phyloP scores from a whole-genome alignment of 441 rosid species.

The Adansonia madagascariensis region DNA sequence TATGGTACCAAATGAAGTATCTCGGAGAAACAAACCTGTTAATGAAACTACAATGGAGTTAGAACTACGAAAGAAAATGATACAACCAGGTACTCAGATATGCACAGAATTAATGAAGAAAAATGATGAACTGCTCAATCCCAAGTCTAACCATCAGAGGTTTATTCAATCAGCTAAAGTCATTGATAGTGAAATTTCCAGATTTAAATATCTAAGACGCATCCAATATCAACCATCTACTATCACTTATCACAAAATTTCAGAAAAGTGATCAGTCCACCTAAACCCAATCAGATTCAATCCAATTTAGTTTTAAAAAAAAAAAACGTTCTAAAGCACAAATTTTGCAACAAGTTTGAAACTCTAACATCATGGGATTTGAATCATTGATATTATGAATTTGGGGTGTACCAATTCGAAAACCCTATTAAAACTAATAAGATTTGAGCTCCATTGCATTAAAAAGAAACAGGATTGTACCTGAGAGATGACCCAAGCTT shows the following conservation, averaged over 20 bases:
- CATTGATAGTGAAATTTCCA: neutral
- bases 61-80: conserved; percentile 3
- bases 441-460: neutral
- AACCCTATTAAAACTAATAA: neutral
- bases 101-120: neutral
- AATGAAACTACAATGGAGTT: neutral
- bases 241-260: neutral
- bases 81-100: neutral
- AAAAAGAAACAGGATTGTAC: conserved; percentile 29
- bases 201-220: neutral
- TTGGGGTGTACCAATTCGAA: neutral
- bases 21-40: neutral
- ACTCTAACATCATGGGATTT: neutral
- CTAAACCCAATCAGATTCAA: conserved; percentile 3
- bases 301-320: neutral
- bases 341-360: neutral
- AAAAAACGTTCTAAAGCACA: neutral
- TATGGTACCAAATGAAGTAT: neutral
- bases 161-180: conserved; percentile 2
- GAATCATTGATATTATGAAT: neutral
- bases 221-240: neutral
- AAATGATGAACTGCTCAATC: neutral
- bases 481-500: conserved; percentile 88
- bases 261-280: neutral
- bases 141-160: neutral